Evolutionary conservation across 768 basidiomycete genomes (phyloP), one percentile per base, ranked within the genome.

Genomic region (Austroboletus festivus): DNA sequence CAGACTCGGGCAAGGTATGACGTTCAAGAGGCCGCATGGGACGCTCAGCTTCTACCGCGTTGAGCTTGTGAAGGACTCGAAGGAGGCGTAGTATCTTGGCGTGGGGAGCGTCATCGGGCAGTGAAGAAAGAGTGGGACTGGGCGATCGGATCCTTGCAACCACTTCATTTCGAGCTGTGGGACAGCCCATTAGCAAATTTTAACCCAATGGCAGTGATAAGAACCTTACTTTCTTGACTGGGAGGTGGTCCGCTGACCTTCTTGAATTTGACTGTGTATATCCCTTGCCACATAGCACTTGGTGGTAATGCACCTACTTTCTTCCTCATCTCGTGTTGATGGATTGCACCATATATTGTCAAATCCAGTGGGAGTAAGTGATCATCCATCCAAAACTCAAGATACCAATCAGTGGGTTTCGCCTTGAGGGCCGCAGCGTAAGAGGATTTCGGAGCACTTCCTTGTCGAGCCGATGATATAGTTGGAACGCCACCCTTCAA

Each of bases 301-400:
- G 82, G 77, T 26, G 85, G 79, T 24, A 82, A 61, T 16, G 79
- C 68, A 3, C 82, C 80, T 4, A 78, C 70, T 64, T 86, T 82
- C 73, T 89, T 88, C 50, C 87, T 78, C 67, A 81, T 79, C 64
- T 93, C 89, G 59, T 91, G 86, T 58, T 93, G 90, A 63, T 98
- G 93, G 39, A 96, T 88, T 0, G 93, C 95, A 8, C 96, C 96
- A 61, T 96, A 99, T 43, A 99, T 86, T 0, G 96, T 99, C 47
- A 94, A 75, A 64, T 94, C 89, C 50, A 94, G 68, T 0, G 89
- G 86, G 16, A 98, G 71, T 19, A 81, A 69, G 39, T 90, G 85
- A 51, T 93, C 93, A 61, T 91, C 91, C 82, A 97, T 88, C 9
- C 81, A 87, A 69, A 99, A 98, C 68, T 96, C 88, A 44, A 98